These are phyloP conservation scores for Neofusicoccum laricinum DNA, from an alignment of 2,329 filamentous ascomycete species.

Conservation along the genomic window DNA sequence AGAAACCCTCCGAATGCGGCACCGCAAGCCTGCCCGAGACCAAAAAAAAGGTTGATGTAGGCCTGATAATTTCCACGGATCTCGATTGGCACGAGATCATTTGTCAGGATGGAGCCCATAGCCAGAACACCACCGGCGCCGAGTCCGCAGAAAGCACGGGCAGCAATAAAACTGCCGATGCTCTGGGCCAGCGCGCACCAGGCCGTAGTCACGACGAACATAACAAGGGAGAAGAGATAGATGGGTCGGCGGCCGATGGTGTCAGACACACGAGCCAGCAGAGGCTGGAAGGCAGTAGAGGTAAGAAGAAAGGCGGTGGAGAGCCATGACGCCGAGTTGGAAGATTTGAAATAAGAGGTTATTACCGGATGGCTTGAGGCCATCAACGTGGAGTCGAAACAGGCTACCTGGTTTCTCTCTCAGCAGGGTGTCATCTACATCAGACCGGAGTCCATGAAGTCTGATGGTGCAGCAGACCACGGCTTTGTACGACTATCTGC, in stretches of 20 bases:
- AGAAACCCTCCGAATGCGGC: conserved; percentile 69
- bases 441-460: not conserved
- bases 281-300: conserved; percentile 71
- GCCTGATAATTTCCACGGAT: conserved; percentile 71
- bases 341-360: conserved; percentile 73
- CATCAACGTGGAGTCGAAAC: conserved; percentile 78
- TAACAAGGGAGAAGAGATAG: conserved; percentile 60
- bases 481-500: not conserved
- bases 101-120: conserved; percentile 68
- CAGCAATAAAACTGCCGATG: conserved; percentile 68
- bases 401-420: conserved; percentile 28
- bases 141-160: conserved; percentile 67
- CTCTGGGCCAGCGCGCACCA: conserved; percentile 67
- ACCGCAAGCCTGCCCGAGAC: conserved; percentile 51
- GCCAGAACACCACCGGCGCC: conserved; percentile 70
- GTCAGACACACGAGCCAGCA: conserved; percentile 73
- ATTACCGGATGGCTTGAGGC: conserved; percentile 78
- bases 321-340: conserved; percentile 78
- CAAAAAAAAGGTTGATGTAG: conserved; percentile 65
- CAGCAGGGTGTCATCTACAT: not conserved
- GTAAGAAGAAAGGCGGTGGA: conserved; percentile 77
- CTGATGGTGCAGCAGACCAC: too few species aligned
- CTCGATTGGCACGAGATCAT: conserved; percentile 71
- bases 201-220: conserved; percentile 63
- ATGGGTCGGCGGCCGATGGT: conserved; percentile 66